Percentiles rank a stretch among this genome's conserved stretches.
phyloP scores from a whole-genome alignment of 352 stramenopile species.

The Phytophthora pisi region DNA sequence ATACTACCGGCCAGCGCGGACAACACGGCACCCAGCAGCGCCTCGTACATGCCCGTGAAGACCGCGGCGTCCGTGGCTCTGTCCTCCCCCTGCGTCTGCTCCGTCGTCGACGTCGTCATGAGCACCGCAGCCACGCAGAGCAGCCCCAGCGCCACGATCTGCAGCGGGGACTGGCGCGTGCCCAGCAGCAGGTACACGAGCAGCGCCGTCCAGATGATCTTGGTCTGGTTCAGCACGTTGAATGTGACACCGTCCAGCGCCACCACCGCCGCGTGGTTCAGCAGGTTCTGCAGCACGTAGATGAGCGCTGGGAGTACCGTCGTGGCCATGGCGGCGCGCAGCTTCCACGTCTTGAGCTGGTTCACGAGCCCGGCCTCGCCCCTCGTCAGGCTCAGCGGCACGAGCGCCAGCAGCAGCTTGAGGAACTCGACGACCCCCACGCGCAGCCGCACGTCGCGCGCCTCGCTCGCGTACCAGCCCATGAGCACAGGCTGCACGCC shows the following conservation, averaged over 20 bases:
- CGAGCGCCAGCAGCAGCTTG: slow-evolving; percentile 70
- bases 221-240: slow-evolving; percentile 89
- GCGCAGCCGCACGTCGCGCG: slow-evolving; percentile 65
- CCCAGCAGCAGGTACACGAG: slow-evolving; percentile 83
- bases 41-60: slow-evolving; percentile 77
- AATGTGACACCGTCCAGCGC: slow-evolving; percentile 82
- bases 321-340: slow-evolving; percentile 61
- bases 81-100: slow-evolving; percentile 9
- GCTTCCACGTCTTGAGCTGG: slow-evolving; percentile 73
- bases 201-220: slow-evolving; percentile 88
- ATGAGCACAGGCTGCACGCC: slow-evolving; percentile 82
- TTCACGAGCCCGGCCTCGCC: slow-evolving; percentile 35
- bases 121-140: slow-evolving; percentile 76
- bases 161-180: slow-evolving; percentile 67
- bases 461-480: slow-evolving; percentile 69
- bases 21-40: slow-evolving; percentile 71
- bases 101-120: slow-evolving; percentile 57
- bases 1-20: slow-evolving; percentile 78
- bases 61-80: slow-evolving; percentile 45
- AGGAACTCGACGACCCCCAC: slow-evolving; percentile 79
- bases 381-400: slow-evolving; percentile 61
- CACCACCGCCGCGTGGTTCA: slow-evolving; percentile 81
- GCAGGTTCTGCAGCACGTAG: slow-evolving; percentile 85
- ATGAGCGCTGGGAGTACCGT: slow-evolving; percentile 76
- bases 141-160: slow-evolving; percentile 72